Base-by-base conservation (phyloP, 805 yeast genomes). In the Cyberlindnera nakhonratchasimensis region DNA sequence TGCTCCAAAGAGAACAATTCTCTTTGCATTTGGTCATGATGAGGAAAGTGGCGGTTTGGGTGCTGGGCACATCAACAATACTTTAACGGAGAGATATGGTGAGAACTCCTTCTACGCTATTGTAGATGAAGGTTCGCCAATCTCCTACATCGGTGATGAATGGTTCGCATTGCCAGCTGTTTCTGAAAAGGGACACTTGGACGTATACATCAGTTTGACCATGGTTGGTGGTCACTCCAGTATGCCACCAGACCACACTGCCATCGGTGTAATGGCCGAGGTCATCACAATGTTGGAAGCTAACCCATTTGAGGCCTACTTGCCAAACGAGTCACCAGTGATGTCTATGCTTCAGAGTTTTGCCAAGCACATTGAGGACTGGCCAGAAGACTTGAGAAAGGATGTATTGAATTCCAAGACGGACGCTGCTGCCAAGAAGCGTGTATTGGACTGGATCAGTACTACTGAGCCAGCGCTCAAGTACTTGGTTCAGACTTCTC, bases 201-300 rank as follows among this genome's bases (percentile, higher is more conserved):
- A 54, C 2, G 51, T 69, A 21, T 58, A 59, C 29, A 65, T 82
- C 34, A 65, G 69, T 3, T 63, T 84, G 36, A 64, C 66, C 16
- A 79, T 86, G 31, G 76, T 78, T n/a, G 90, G 90, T 28, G 91
- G 90, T 7, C 90, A 83, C 54, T 77, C 88, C 0, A 78, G 86
- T 12, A 60, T 73, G 29, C 89, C 90, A 3, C 88, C 87, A 1
- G 79, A 74, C 40, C 88, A 84, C 60, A 83, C 90, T 2, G 72
- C 81, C 7, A 82, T 86, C 59, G 93, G 90, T 3, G 69, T 84
- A 16, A 61, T 79, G 43, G 67, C 84, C 3, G 76, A 79, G 49
- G 63, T 83, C 40, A 65, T 80, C 24, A 57, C 64, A 7, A 51
- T 54, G 28, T 69, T 84, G 38, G 91, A 86, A 59, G 59, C 64